phyloP scores from a whole-genome alignment of 129 eudicot species.

The Flaveria linearis region DNA sequence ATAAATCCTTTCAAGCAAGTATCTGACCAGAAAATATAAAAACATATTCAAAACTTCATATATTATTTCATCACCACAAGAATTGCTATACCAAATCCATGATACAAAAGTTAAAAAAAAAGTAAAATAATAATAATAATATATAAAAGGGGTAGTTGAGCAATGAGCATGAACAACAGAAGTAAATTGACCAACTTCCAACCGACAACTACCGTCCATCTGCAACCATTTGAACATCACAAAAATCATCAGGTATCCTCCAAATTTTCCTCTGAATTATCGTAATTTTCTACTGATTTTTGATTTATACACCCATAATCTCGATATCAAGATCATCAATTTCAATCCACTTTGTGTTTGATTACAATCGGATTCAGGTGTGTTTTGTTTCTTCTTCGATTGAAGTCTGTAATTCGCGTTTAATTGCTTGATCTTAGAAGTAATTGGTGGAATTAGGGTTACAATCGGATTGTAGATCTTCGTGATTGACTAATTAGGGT shows the following conservation, averaged over 20 bases:
- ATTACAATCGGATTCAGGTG: constrained; percentile 18
- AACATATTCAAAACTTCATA: not conserved
- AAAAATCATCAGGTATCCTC: constrained; percentile 13
- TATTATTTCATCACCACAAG: not conserved
- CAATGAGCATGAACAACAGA: constrained; percentile 6
- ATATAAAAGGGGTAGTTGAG: constrained; percentile 25
- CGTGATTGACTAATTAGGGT: not conserved
- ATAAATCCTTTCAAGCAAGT: not conserved
- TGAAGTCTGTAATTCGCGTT: constrained; percentile 2
- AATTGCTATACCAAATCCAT: not conserved
- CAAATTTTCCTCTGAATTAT: constrained; percentile 25
- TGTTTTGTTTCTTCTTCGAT: constrained; percentile 11
- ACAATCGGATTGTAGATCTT: not conserved
- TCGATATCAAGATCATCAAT: not conserved
- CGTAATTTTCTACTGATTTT: not conserved
- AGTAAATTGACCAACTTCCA: constrained; percentile 40
- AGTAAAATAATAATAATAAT: not conserved
- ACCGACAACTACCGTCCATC: constrained; percentile 40
- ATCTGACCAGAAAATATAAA: not conserved
- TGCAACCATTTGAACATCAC: constrained; percentile 10
- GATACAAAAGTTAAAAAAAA: not conserved
- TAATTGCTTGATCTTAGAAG: not conserved
- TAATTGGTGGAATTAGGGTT: not conserved
- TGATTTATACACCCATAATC: not conserved
- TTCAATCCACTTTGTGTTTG: constrained; percentile 16